Evolutionary conservation across 345 rosid genomes (phyloP).

Genomic region (Lepidium aucheri): DNA sequence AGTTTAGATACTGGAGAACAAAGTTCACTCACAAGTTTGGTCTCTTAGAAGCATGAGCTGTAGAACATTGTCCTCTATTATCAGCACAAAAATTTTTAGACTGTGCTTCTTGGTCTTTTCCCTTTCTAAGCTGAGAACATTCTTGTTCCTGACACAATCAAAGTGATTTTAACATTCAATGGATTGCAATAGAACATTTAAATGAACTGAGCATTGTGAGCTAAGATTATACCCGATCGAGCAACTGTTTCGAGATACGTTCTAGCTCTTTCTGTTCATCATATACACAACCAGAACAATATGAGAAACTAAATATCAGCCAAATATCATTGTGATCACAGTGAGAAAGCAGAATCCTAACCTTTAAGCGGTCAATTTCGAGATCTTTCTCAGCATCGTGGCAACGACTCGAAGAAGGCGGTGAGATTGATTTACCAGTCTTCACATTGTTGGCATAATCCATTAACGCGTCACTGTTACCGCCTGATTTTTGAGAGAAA

Average conservation of each 20-base stretch:
- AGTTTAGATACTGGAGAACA: neutral
- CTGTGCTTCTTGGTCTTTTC: constrained; percentile 27
- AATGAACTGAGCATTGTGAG: neutral
- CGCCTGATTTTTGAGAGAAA: constrained; percentile 49
- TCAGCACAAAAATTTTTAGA: constrained; percentile 6
- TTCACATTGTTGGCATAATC: neutral
- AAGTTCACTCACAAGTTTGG: constrained; percentile 29
- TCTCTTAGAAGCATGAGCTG: constrained; percentile 8
- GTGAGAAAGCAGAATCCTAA: constrained; percentile 18
- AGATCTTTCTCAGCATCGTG: constrained; percentile 33
- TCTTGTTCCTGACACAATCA: constrained; percentile 48
- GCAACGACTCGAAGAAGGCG: constrained; percentile 17
- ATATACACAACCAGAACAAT: neutral
- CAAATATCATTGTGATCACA: neutral
- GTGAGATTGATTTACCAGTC: constrained; percentile 16
- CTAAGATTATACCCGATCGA: constrained; percentile 16
- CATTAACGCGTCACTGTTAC: neutral
- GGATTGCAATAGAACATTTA: neutral
- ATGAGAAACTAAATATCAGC: neutral
- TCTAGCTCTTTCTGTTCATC: constrained; percentile 57
- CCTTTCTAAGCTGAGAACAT: constrained; percentile 49
- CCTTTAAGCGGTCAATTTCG: constrained; percentile 69
- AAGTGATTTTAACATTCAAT: neutral
- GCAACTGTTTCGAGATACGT: constrained; percentile 41
- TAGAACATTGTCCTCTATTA: constrained; percentile 16